Evolutionary conservation across 2,329 filamentous ascomycete species (phyloP), one percentile per base, ranked within the genome.

Genomic region (Ceratocystis harringtonii): DNA sequence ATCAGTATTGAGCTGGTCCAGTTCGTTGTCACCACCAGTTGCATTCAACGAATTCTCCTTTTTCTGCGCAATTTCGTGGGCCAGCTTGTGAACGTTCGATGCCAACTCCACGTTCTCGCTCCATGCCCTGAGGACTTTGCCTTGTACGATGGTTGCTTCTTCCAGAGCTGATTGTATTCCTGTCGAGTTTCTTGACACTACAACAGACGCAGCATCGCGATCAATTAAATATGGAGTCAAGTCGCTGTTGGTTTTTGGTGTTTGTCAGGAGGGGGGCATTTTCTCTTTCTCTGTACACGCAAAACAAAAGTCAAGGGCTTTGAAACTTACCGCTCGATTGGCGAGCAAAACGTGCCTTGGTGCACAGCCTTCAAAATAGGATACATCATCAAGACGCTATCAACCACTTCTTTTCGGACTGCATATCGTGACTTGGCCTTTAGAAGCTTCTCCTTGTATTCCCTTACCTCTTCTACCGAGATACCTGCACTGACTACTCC

Each of bases 281-380:
- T 22, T 28, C 19, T 19, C 19, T 25, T 1, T 2, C 22, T 25
- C 22, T 25, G 22, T 50, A 63, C 52, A 15, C 32, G 52, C 12
- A 41, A 5, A 44, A 7, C 43, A 6, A 36, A 17, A 25, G 6
- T 6, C 10, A 5, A 41, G 43, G 52, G 67, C 12, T 10, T 25
- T 19, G 8, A 12, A 52, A 68, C 74, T 48, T 79, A 89, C 89
- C 84, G 82, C 75, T 94, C 89, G 63, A 85, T 78, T 57, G 83
- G 81, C 1, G 84, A 82, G 19, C 84, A 81, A 67, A 83, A 80
- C 12, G 81, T 82, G 55, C 84, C 84, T 67, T 82, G 78, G 73
- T 95, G 89, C 48, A 92, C 84, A 5, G 90, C 87, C 71, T 88
- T 89, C 66, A 95, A 77, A 50, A 89, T 84, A 6, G 90, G 89